Percentiles rank a stretch among this genome's conserved stretches.
Conservation (phyloP, 148 eudicot genomes). For the Camellia granthamiana region DNA sequence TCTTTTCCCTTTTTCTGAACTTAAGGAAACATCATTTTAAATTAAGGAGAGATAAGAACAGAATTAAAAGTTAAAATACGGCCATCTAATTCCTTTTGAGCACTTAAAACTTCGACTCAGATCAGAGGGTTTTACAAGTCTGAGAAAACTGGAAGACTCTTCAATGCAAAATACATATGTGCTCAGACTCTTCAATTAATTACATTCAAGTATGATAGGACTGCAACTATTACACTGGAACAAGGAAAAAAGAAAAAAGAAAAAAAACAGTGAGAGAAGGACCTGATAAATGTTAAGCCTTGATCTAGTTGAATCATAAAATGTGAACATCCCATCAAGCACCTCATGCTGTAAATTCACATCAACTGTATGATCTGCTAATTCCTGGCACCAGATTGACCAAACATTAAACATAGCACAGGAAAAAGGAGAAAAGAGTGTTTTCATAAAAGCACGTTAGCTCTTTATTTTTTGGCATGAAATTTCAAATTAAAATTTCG, state of each 20-base stretch:
- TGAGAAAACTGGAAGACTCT: neutral
- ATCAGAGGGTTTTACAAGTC: neutral
- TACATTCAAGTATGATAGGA: neutral
- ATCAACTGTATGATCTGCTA: slow-evolving; percentile 71
- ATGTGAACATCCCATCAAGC: slow-evolving; percentile 73
- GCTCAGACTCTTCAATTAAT: neutral
- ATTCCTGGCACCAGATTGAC: slow-evolving; percentile 45
- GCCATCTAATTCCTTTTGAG: neutral
- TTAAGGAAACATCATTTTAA: neutral
- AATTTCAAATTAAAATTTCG: neutral
- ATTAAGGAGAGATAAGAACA: neutral
- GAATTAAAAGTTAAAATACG: slow-evolving; percentile 1
- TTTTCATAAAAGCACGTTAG: neutral
- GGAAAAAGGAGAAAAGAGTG: neutral
- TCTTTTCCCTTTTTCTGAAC: neutral
- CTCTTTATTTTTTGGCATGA: neutral
- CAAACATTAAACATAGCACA: neutral
- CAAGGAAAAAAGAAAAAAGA: neutral
- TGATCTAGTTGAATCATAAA: slow-evolving; percentile 75
- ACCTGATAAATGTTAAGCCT: slow-evolving; percentile 84
- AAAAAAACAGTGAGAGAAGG: neutral
- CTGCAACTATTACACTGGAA: neutral
- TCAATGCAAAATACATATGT: neutral
- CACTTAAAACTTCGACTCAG: neutral
- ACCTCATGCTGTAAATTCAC: slow-evolving; percentile 74